These are phyloP conservation scores for Botrytis aclada DNA, from an alignment of 2,329 filamentous ascomycete genomes.

Conservation along the genomic window DNA sequence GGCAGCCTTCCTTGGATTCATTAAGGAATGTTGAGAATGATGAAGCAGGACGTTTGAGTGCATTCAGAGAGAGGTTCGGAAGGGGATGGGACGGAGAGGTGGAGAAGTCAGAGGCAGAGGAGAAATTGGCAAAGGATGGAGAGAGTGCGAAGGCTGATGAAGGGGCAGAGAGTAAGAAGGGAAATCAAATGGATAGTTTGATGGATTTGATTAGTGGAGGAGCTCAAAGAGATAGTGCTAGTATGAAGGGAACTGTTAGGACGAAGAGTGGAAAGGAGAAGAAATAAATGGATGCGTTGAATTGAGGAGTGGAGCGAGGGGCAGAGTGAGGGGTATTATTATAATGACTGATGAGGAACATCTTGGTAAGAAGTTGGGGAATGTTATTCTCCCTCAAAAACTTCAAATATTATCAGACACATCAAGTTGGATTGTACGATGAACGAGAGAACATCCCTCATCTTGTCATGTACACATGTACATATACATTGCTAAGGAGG, in stretches of 20 bases:
- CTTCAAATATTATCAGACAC: neutral
- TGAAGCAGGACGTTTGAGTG: slow-evolving; percentile 83
- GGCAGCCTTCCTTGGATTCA: slow-evolving; percentile 82
- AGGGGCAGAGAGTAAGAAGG: slow-evolving; percentile 24
- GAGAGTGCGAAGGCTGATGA: slow-evolving; percentile 39
- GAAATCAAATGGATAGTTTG: slow-evolving; percentile 47
- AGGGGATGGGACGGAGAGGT: slow-evolving; percentile 83
- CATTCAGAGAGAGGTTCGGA: slow-evolving; percentile 83
- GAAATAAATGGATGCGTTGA: slow-evolving; percentile 36
- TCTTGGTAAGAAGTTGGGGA: neutral
- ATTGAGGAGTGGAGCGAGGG: slow-evolving; percentile 35
- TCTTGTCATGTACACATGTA: neutral
- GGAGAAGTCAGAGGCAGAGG: slow-evolving; percentile 31
- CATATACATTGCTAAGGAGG: neutral
- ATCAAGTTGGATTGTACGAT: neutral
- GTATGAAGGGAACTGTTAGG: slow-evolving; percentile 32
- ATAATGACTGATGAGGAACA: slow-evolving; percentile 2
- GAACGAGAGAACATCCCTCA: neutral
- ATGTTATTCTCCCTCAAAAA: neutral
- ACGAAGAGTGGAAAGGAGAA: slow-evolving; percentile 32
- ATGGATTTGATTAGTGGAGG: slow-evolving; percentile 54
- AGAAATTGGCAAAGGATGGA: slow-evolving; percentile 31
- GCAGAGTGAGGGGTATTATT: neutral
- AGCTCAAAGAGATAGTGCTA: slow-evolving; percentile 23
- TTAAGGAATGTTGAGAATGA: slow-evolving; percentile 89